These are phyloP conservation scores for Mycosarcoma maydis DNA, from an alignment of 1,284 basidiomycete genomes.

Conservation along the genomic window DNA sequence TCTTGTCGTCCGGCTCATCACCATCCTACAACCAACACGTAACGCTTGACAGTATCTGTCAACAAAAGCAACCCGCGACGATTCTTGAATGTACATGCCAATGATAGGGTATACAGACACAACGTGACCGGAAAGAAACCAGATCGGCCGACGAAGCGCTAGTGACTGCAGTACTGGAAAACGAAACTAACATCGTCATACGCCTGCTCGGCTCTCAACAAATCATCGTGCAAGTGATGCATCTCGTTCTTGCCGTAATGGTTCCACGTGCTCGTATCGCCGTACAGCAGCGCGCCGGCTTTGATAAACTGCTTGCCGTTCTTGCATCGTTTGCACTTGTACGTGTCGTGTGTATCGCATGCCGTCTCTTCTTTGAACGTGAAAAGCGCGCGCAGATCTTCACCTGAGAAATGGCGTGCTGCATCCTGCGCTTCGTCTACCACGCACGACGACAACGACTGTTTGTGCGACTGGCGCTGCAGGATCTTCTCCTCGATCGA, in stretches of 20 bases:
- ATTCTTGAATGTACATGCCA: too few relatives aligned
- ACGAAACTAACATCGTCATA: constrained; percentile 76
- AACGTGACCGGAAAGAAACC: too few relatives aligned
- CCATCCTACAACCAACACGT: too few relatives aligned
- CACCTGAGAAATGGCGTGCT: constrained; percentile 92
- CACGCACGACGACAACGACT: constrained; percentile 94
- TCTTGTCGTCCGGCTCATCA: too few relatives aligned
- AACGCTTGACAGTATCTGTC: too few relatives aligned
- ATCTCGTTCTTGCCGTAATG: constrained; percentile 90
- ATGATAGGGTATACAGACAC: constrained; percentile 1
- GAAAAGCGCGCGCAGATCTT: constrained; percentile 90
- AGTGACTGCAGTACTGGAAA: constrained; percentile 68
- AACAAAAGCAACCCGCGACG: too few relatives aligned
- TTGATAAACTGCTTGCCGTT: constrained; percentile 86
- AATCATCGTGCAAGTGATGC: constrained; percentile 91
- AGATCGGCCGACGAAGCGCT: background rate
- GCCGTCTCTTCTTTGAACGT: constrained; percentile 86
- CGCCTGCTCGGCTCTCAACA: constrained; percentile 88
- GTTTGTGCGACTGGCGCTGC: constrained; percentile 87
- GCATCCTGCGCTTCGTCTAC: constrained; percentile 97
- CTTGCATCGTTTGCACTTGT: constrained; percentile 93
- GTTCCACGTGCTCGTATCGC: constrained; percentile 99
- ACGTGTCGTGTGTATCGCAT: constrained; percentile 83
- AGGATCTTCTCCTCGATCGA: constrained; percentile 99
- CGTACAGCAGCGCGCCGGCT: constrained; percentile 86